Percentiles rank a stretch among this genome's conserved stretches.
These are phyloP conservation scores for Pistacia vera DNA, from an alignment of 345 rosid species.

Conservation along the genomic window DNA sequence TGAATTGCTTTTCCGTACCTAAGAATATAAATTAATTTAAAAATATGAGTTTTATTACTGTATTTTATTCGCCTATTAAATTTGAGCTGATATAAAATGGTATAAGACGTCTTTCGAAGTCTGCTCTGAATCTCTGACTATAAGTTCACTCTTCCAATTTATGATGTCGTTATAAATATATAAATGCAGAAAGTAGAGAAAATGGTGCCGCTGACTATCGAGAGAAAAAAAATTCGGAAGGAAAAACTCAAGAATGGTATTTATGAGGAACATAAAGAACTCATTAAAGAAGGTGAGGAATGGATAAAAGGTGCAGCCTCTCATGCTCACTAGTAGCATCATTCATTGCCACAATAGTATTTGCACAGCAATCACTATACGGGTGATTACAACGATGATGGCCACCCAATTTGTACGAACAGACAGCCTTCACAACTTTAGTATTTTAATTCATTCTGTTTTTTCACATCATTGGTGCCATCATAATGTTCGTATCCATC, in stretches of 20 bases:
- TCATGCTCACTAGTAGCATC: constrained; percentile 38
- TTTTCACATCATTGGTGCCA: constrained; percentile 23
- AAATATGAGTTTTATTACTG: too few relatives aligned
- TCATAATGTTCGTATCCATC: neutral
- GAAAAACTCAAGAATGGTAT: constrained; percentile 31
- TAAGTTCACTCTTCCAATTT: too few relatives aligned
- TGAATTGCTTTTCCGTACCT: too few relatives aligned
- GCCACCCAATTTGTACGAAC: constrained; percentile 18
- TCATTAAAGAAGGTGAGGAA: constrained; percentile 17
- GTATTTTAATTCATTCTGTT: constrained; percentile 25
- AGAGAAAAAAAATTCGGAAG: constrained; percentile 21
- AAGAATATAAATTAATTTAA: too few relatives aligned
- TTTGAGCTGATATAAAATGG: too few relatives aligned
- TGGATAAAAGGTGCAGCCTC: constrained; percentile 41
- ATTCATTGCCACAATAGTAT: constrained; percentile 34
- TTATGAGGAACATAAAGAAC: constrained; percentile 25
- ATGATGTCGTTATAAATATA: too few relatives aligned
- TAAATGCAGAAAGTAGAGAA: constrained; percentile 31
- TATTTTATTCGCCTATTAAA: too few relatives aligned
- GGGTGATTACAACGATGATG: constrained; percentile 23
- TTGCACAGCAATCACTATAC: constrained; percentile 38
- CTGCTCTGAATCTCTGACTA: too few relatives aligned
- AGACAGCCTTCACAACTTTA: constrained; percentile 18
- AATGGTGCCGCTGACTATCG: constrained; percentile 21
- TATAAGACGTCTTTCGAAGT: too few relatives aligned